Conservation (phyloP, 2,329 filamentous ascomycete genomes). For the Penicillium aurantiogriseum region DNA sequence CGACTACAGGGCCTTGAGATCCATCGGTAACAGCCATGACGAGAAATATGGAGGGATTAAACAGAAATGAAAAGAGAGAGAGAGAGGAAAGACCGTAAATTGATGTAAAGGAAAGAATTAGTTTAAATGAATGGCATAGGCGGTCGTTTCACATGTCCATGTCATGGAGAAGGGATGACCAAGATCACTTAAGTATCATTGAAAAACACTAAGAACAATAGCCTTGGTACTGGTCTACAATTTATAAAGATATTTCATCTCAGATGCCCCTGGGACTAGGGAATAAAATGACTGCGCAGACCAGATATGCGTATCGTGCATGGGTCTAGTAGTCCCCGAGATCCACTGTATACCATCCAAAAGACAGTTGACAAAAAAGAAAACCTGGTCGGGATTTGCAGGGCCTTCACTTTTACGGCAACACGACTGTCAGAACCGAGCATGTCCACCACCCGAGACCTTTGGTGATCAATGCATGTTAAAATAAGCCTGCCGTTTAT, state of each 20-base stretch:
- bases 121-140: slow-evolving; percentile 1
- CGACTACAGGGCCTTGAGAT: slow-evolving; percentile 37
- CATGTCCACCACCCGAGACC: neutral
- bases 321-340: slow-evolving; percentile 2
- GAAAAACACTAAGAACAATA: neutral
- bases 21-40: slow-evolving; percentile 19
- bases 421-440: neutral
- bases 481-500: neutral
- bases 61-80: slow-evolving; percentile 1
- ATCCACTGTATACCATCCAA: neutral
- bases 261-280: neutral
- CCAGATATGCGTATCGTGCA: slow-evolving; percentile 1
- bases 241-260: slow-evolving; percentile 1
- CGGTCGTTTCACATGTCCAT: slow-evolving; percentile 1
- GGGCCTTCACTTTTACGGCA: neutral
- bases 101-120: neutral
- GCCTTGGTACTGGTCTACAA: neutral
- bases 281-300: slow-evolving; percentile 2
- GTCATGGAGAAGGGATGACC: neutral
- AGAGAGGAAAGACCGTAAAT: neutral
- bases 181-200: neutral
- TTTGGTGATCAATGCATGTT: neutral
- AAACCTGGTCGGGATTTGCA: neutral
- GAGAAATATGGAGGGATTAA: slow-evolving; percentile 11
- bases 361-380: neutral